phyloP scores from a whole-genome alignment of 176 grass and related monocot genomes.

The Oryza nivara region DNA sequence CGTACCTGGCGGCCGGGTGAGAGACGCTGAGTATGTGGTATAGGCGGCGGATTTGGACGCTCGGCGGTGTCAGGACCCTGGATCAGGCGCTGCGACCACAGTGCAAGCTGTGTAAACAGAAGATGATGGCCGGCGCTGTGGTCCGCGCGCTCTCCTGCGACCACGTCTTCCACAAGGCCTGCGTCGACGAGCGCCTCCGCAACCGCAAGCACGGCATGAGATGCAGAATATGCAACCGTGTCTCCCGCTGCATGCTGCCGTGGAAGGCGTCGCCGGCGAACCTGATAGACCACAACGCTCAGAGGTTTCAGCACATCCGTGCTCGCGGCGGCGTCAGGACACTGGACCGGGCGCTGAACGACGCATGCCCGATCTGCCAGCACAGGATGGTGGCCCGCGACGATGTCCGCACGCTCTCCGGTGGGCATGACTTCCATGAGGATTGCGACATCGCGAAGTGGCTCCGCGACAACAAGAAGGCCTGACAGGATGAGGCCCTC shows the following conservation, averaged over 20 bases:
- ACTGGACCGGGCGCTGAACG: no score
- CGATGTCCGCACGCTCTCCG: no score
- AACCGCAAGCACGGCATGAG: not conserved
- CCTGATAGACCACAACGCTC: no score
- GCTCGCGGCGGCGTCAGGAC: no score
- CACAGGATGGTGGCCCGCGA: no score
- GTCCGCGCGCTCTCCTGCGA: slow-evolving; percentile 32
- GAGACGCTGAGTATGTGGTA: not conserved
- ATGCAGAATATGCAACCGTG: not conserved
- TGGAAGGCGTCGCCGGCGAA: not conserved
- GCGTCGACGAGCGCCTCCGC: not conserved
- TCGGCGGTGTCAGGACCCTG: slow-evolving; percentile 30
- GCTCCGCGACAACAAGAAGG: no score
- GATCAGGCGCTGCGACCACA: not conserved
- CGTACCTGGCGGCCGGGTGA: no score
- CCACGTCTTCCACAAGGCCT: slow-evolving; percentile 17
- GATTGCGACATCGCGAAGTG: no score
- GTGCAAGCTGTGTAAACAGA: not conserved
- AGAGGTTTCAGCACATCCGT: no score
- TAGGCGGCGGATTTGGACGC: not conserved
- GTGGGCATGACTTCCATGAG: no score
- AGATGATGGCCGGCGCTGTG: not conserved
- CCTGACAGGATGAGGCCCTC: not conserved
- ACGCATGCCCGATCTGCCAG: no score
- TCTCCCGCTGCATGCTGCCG: not conserved